Percentiles rank a stretch among this genome's conserved stretches.
phyloP scores from a whole-genome alignment of 2,329 filamentous ascomycete genomes.

The Colletotrichum salicis region DNA sequence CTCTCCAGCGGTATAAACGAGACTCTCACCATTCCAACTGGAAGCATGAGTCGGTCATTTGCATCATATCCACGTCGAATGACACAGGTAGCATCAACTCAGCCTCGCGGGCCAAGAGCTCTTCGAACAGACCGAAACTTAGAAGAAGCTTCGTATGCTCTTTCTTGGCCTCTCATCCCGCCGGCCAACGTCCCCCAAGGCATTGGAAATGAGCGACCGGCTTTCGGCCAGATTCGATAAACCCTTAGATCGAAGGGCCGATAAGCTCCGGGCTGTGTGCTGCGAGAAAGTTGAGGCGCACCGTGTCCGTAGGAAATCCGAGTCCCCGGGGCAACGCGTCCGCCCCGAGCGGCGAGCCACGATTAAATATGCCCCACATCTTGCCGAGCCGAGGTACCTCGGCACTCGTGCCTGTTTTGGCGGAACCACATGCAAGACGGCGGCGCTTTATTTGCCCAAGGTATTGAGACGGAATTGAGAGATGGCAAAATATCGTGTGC shows the following conservation, averaged over 20 bases:
- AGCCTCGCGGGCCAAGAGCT: not conserved
- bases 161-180: not conserved
- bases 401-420: not conserved
- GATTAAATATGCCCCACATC: not conserved
- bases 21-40: no score
- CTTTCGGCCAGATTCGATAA: not conserved
- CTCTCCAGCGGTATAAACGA: not conserved
- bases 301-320: not conserved
- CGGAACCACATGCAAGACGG: conserved; percentile 3
- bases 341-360: not conserved
- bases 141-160: not conserved
- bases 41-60: no score
- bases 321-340: not conserved
- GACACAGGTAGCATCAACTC: not conserved
- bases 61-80: not conserved
- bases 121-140: not conserved
- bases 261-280: not conserved
- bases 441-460: not conserved
- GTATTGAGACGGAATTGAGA: not conserved
- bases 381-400: conserved; percentile 28
- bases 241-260: not conserved
- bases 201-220: not conserved
- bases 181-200: not conserved
- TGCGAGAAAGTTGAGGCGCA: no score
- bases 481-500: not conserved